Evolutionary conservation across 2,329 filamentous ascomycete species (phyloP), one percentile per base, ranked within the genome.

Genomic region (Microdochium nivale): DNA sequence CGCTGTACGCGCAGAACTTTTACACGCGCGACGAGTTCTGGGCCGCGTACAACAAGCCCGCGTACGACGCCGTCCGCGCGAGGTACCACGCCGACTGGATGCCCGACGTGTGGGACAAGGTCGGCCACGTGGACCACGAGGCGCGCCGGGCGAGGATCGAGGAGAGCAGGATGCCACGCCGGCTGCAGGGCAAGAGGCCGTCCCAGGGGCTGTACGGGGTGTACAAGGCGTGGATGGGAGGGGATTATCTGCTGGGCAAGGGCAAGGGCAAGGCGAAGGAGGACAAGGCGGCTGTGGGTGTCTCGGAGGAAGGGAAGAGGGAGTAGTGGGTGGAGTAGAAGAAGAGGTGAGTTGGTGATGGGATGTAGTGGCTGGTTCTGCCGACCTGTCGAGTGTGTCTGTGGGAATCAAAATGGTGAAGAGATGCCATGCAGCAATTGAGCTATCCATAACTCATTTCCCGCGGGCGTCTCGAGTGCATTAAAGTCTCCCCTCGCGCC

Each of bases 21-120:
- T 86, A 86, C 63, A 79, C 75, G 2, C 78, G 85, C 61, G 74
- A 79, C 0, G 84, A 88, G 56, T 88, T 88, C 62, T 87, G 84
- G 84, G 64, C 70, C 10, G 73, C 79, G 50, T 88, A 87, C 54
- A 78, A 86, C 60, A 70, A 73, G 35, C 58, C 68, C 8, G 79
- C 78, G 60, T 87, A 88, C 55, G 78, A 86, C 46, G 64, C 61
- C 2, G 65, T 87, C 50, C 68, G 84, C 19, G 63, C 65, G 24
- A 80, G 77, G 60, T 88, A 87, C 59, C 67, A 71, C 3, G 84
- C 85, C 0, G 68, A 68, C 1, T 75, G 79, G 48, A 61, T 88
- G 55, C 83, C 82, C 0, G 82, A 70, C 27, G 82, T 87, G 1
- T 86, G 82, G 54, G 82, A 88, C 58, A 88, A 88, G 67, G 81